Base-by-base conservation (phyloP, 2,329 filamentous ascomycete genomes). In the Scytalidium sp. region DNA sequence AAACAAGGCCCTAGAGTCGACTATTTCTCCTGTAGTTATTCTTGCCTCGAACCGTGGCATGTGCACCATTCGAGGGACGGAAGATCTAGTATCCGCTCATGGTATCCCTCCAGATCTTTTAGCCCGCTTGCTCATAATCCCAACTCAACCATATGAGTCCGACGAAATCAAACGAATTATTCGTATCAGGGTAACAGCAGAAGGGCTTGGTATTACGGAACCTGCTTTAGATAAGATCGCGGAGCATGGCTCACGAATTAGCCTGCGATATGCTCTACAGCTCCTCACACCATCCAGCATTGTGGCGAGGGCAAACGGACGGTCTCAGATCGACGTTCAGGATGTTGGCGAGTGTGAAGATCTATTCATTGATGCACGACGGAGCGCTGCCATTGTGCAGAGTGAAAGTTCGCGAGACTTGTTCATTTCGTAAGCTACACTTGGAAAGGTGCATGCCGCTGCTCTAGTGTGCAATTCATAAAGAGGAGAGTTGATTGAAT, bases 11-110 rank as follows among this genome's bases (percentile, higher is more conserved):
- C 81, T 99, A 60, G 94, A 99, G 78, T 92, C 90, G 49, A 83
- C 85, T 58, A 95, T 99, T 64, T 93, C 93, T 2, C 94, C 94
- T 50, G 96, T 99, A 64, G 94, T 99, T 54, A 94, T 99, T 59
- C 85, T 99, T 53, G 94, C 94, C 52, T 97, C 94, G 40, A 99
- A 99, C 75, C 87, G 94, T 63, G 94, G 94, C 68, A 87, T 92
- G 77, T 93, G 90, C 57, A 88, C 90, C 57, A 94, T 99, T 66
- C 89, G 91, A 61, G 93, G 93, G 65, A 93, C 88, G 50, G 81
- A 87, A 60, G 83, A 89, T 68, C 79, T 94, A 65, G 79, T 88
- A 60, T 90, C 91, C 49, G 90, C 94, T 3, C 94, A 99, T 72
- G 94, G 94, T 64, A 87, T 99, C 60, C 94, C 94, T 15, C 84